phyloP scores from a whole-genome alignment of 768 basidiomycete species.

The Pisolithus sp. region DNA sequence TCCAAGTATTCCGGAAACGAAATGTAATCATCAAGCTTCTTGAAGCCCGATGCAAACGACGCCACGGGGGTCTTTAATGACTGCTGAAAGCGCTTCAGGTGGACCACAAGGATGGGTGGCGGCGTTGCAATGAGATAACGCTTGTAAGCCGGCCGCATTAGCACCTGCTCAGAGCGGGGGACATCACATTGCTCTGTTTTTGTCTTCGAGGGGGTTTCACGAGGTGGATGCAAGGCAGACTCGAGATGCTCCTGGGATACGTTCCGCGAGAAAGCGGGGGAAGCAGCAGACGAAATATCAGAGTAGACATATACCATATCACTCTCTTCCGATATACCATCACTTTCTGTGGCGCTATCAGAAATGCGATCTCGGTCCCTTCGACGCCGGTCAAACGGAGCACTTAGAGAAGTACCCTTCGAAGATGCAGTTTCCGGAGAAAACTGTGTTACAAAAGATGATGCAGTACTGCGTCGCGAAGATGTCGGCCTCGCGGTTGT shows the following conservation, averaged over 20 bases:
- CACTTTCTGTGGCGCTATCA: constrained; percentile 25
- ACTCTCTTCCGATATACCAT: constrained; percentile 29
- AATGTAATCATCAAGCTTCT: constrained; percentile 89
- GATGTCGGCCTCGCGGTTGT: constrained; percentile 14
- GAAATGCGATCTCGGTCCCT: constrained; percentile 15
- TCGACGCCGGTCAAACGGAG: constrained; percentile 20
- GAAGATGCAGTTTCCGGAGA: constrained; percentile 10
- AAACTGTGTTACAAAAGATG: constrained; percentile 7
- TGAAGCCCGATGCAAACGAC: constrained; percentile 65
- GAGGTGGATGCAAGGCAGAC: constrained; percentile 13
- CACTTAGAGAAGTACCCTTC: constrained; percentile 24
- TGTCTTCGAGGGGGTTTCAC: constrained; percentile 20
- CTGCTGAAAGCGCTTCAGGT: constrained; percentile 94
- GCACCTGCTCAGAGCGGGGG: constrained; percentile 48
- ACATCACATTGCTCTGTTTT: constrained; percentile 30
- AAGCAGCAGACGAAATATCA: constrained; percentile 28
- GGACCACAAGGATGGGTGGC: constrained; percentile 85
- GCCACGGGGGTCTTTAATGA: constrained; percentile 55
- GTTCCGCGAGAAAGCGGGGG: constrained; percentile 25
- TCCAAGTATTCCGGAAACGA: constrained; percentile 87
- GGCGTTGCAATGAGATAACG: constrained; percentile 85
- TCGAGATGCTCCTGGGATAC: constrained; percentile 25
- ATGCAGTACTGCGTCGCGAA: constrained; percentile 7
- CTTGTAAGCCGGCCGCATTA: constrained; percentile 85
- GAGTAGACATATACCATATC: constrained; percentile 28